A percentile compares a stretch with the other conserved stretches of the same genome.
Evolutionary conservation across 2,329 filamentous ascomycete species (phyloP).

Genomic region (Sporothrix mexicana): DNA sequence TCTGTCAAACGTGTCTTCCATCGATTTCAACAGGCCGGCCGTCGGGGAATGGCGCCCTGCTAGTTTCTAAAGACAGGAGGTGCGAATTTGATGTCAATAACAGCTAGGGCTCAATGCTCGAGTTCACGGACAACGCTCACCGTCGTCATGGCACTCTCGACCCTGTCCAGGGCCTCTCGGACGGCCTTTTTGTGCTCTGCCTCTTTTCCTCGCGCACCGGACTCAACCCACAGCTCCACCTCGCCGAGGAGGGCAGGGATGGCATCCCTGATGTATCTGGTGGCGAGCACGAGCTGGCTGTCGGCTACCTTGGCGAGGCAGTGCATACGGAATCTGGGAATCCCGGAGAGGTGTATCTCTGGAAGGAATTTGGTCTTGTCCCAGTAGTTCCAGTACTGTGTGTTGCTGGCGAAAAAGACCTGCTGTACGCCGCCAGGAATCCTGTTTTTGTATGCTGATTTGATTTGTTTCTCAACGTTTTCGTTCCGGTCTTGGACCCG

Average conservation of each 20-base stretch:
- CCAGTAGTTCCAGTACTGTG: slow-evolving; percentile 1
- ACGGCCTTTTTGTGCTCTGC: not conserved
- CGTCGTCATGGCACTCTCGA: not conserved
- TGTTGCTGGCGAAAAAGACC: not conserved
- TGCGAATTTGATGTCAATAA: not conserved
- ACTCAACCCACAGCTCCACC: not conserved
- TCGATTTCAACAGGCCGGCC: not conserved
- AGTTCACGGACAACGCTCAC: not conserved
- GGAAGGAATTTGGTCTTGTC: not conserved
- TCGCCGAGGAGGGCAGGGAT: slow-evolving; percentile 11
- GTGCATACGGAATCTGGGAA: slow-evolving; percentile 3
- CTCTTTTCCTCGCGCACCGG: not conserved
- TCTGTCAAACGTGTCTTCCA: not conserved
- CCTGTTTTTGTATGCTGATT: not conserved
- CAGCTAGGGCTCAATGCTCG: too few species aligned
- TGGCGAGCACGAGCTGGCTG: not conserved
- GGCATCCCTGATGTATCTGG: not conserved
- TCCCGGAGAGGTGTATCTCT: not conserved
- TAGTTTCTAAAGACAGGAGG: slow-evolving; percentile 4
- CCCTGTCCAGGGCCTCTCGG: not conserved
- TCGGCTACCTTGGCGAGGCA: slow-evolving; percentile 6
- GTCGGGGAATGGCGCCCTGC: not conserved
- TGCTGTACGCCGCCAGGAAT: not conserved
- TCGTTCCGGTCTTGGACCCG: slow-evolving; percentile 5
- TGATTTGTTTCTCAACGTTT: not conserved